These are phyloP conservation scores for Citrullus colocynthis DNA, from an alignment of 306 rosid species.

Conservation along the genomic window DNA sequence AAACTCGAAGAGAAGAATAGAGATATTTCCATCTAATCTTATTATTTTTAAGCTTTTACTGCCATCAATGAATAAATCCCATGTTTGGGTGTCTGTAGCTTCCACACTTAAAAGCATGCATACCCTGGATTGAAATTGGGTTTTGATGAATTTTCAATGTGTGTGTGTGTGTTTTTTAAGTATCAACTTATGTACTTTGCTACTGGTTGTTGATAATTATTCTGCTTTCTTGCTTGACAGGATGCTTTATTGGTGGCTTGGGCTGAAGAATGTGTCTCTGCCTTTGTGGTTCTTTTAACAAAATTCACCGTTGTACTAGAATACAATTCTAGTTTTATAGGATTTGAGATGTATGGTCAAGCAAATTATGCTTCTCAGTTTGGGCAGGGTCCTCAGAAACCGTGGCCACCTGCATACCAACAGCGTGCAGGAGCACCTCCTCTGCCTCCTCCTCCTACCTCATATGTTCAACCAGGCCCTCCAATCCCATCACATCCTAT, in stretches of 20 bases:
- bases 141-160: background rate
- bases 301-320: background rate
- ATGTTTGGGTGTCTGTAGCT: background rate
- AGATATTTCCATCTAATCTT: background rate
- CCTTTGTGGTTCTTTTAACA: conserved; percentile 12
- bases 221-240: background rate
- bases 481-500: conserved; percentile 9
- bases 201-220: background rate
- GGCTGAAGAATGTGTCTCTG: conserved; percentile 12
- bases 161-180: no score
- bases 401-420: conserved; percentile 31
- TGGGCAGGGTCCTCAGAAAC: conserved; percentile 33
- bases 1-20: background rate
- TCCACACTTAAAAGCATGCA: background rate
- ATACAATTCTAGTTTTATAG: background rate
- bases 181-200: background rate
- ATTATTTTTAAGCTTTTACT: background rate
- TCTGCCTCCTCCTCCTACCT: conserved; percentile 17
- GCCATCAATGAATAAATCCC: background rate
- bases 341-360: conserved; percentile 51
- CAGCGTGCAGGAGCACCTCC: conserved; percentile 21
- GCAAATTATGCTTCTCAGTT: conserved; percentile 33
- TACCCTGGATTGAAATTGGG: background rate
- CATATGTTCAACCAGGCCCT: conserved; percentile 7
- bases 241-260: conserved; percentile 1